Percentiles rank a stretch among this genome's conserved stretches.
phyloP scores from a whole-genome alignment of 495 filamentous ascomycete species.

The Sphaerosporella brunnea region DNA sequence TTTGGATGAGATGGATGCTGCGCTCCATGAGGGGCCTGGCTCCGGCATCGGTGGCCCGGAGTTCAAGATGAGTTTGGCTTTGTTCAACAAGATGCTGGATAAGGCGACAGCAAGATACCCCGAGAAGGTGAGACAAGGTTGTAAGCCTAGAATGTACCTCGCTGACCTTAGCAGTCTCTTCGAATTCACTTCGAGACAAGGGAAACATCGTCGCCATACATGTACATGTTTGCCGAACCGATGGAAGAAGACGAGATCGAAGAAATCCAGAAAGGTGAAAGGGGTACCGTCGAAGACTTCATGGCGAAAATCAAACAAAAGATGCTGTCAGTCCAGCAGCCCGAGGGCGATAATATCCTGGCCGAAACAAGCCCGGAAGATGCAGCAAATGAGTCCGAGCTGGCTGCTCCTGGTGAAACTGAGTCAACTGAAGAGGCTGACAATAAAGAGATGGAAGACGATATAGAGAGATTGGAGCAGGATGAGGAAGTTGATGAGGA shows the following conservation, averaged over 20 bases:
- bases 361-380: conserved; percentile 8
- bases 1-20: conserved; percentile 67
- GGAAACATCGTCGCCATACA: conserved; percentile 40
- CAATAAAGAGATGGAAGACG: conserved; percentile 20
- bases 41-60: conserved; percentile 62
- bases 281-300: conserved; percentile 13
- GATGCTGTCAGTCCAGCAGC: conserved; percentile 6
- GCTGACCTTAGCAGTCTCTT: conserved; percentile 39
- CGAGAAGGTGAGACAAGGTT: conserved; percentile 30
- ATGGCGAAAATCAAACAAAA: conserved; percentile 15
- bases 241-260: conserved; percentile 53
- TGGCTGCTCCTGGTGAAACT: conserved; percentile 12
- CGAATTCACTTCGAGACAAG: conserved; percentile 78
- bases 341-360: conserved; percentile 1
- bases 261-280: conserved; percentile 48
- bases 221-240: conserved; percentile 82
- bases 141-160: neutral
- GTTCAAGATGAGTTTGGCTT: conserved; percentile 57
- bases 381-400: conserved; percentile 13
- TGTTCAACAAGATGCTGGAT: conserved; percentile 64
- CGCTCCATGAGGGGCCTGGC: conserved; percentile 38
- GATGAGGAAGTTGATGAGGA: neutral
- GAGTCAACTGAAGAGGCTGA: conserved; percentile 12
- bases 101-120: conserved; percentile 56
- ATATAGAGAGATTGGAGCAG: neutral